A percentile compares a stretch with the other conserved stretches of the same genome.
These are phyloP conservation scores for Strigomonas culicis DNA, from an alignment of 208 protist species.

Conservation along the genomic window DNA sequence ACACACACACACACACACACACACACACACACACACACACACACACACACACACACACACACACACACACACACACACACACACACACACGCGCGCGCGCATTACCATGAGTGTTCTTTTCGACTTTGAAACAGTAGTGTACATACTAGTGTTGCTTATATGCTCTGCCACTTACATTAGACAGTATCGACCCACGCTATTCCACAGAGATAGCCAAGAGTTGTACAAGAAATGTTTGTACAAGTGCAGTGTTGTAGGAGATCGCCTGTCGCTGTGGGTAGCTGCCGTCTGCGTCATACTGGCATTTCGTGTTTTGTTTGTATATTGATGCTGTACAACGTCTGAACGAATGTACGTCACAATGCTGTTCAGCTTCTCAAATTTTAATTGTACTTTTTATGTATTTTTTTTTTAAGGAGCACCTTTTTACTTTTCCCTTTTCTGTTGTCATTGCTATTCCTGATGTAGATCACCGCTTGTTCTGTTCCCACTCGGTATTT, in stretches of 20 bases:
- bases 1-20: too few relatives aligned
- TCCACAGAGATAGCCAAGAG: conserved; percentile 79
- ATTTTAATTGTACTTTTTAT: too few relatives aligned
- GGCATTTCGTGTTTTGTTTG: conserved; percentile 76
- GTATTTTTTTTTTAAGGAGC: neutral
- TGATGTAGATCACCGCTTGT: too few relatives aligned
- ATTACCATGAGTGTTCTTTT: conserved; percentile 90
- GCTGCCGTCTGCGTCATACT: conserved; percentile 75
- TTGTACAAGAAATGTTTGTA: conserved; percentile 89
- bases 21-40: too few relatives aligned
- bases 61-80: too few relatives aligned
- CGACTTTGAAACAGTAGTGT: conserved; percentile 82
- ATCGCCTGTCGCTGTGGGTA: conserved; percentile 85
- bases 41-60: too few relatives aligned
- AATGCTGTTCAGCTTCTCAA: too few relatives aligned
- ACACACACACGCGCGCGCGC: too few relatives aligned
- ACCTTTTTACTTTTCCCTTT: neutral
- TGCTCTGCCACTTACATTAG: conserved; percentile 89
- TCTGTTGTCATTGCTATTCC: neutral
- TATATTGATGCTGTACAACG: conserved; percentile 32
- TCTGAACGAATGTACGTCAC: too few relatives aligned
- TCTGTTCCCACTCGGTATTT: neutral
- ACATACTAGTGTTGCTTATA: conserved; percentile 82
- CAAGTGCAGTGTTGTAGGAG: conserved; percentile 90
- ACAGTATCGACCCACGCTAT: conserved; percentile 83